Percentiles rank a stretch among this genome's conserved stretches.
These are phyloP conservation scores for Rhizoctonia solani DNA, from an alignment of 1,284 basidiomycete species.

Conservation along the genomic window DNA sequence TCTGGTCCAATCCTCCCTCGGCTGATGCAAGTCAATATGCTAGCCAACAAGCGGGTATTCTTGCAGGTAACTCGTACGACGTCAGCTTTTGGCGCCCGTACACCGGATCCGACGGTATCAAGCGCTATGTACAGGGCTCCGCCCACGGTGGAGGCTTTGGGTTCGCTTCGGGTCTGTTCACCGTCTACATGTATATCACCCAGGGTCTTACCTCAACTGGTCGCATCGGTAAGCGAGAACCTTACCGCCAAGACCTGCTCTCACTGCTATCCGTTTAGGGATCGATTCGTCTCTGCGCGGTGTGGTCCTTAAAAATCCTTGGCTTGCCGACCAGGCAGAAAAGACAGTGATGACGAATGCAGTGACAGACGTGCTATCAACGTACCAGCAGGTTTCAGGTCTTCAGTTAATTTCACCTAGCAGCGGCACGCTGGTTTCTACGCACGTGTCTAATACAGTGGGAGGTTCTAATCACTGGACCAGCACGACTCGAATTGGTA, in stretches of 20 bases:
- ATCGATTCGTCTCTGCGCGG: conserved; percentile 53
- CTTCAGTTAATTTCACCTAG: conserved; percentile 63
- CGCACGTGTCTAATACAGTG: conserved; percentile 42
- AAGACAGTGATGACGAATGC: conserved; percentile 55
- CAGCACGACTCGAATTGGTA: conserved; percentile 57
- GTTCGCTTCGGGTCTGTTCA: conserved; percentile 56
- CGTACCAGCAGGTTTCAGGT: conserved; percentile 49
- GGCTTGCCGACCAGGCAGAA: conserved; percentile 62
- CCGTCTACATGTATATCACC: conserved; percentile 60
- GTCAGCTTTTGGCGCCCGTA: conserved; percentile 67
- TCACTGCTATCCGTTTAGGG: neutral
- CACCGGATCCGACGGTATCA: conserved; percentile 52
- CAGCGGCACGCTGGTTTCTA: conserved; percentile 48
- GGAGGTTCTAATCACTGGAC: conserved; percentile 64
- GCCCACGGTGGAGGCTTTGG: conserved; percentile 65
- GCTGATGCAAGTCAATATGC: conserved; percentile 62
- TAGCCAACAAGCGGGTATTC: conserved; percentile 57
- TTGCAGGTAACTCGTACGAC: conserved; percentile 61
- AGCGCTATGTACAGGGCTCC: conserved; percentile 65
- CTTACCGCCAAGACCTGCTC: conserved; percentile 23
- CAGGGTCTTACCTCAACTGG: conserved; percentile 64
- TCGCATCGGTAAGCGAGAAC: conserved; percentile 55
- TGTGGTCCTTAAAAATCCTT: conserved; percentile 56
- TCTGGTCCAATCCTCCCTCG: conserved; percentile 57
- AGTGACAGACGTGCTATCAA: conserved; percentile 50